Base-by-base conservation (phyloP, 116 monocot genomes). In the Cymodocea nodosa region DNA sequence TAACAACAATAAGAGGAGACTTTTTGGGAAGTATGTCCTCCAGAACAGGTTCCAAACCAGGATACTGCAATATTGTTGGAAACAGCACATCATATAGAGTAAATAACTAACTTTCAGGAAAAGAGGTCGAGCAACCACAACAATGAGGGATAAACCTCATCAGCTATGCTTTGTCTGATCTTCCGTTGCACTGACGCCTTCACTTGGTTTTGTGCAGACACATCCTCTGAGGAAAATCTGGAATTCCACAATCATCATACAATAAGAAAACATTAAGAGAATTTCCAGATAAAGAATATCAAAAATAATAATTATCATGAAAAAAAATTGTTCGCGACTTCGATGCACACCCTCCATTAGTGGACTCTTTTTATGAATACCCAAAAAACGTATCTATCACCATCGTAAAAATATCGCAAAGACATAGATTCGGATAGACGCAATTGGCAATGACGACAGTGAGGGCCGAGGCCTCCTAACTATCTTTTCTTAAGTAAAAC, bases 121-220 rank as follows among this genome's bases (percentile, higher is more conserved):
- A 8, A 44, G 7, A 10, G 44, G 12, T 10, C 4, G 44, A 44
- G 8, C 44, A 44, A 10, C 9, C 5, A 44, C 37, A 37, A 54
- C 54, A 54, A 54, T 15, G 54, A 54, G 20, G 0, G 19, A 54
- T 5, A 24, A 72, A 89, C 94, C 86, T 91, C 91, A 71, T 91
- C 91, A 49, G 80, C 88, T 63, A 97, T 84, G 73, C 84, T 91
- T 77, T 85, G 97, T 13, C 97, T 83, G 59, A 97, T 91, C 71
- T 73, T 97, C 53, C 88, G 56, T 36, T 91, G 91, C 7, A 91
- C 84, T 23, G 97, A 97, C 74, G 97, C 83, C 71, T 97, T 97
- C 37, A 97, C 87, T 84, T 97, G 97, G 77, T 91, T 91, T 77
- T 97, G 91, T 40, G 81, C 91, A 60, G 97, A 97, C 49, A 97